Conservation (phyloP, 2,329 filamentous ascomycete genomes). For the Thermochaetoides dissita region DNA sequence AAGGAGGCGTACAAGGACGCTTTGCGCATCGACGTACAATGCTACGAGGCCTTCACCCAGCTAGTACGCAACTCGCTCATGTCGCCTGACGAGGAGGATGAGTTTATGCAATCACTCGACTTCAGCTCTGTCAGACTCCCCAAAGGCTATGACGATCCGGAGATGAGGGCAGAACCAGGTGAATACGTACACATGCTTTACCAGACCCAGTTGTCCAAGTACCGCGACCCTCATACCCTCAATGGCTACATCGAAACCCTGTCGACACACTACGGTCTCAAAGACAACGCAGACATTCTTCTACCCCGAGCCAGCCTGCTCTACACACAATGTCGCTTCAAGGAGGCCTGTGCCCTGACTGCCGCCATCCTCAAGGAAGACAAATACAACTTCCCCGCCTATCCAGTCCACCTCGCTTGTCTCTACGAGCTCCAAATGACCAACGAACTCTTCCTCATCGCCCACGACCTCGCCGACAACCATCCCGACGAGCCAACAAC, state of each 20-base stretch:
- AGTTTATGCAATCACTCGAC: slow-evolving; percentile 74
- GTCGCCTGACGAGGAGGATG: slow-evolving; percentile 77
- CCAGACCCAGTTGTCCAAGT: slow-evolving; percentile 88
- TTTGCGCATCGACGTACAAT: slow-evolving; percentile 91
- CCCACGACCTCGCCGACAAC: slow-evolving; percentile 82
- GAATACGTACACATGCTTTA: slow-evolving; percentile 95
- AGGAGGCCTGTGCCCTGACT: slow-evolving; percentile 72
- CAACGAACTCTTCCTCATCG: slow-evolving; percentile 79
- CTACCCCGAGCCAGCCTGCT: slow-evolving; percentile 80
- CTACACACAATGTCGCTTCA: slow-evolving; percentile 89
- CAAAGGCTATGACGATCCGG: slow-evolving; percentile 41
- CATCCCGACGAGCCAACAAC: slow-evolving; percentile 83
- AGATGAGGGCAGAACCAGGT: slow-evolving; percentile 49
- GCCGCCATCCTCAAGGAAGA: slow-evolving; percentile 69
- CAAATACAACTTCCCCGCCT: slow-evolving; percentile 76
- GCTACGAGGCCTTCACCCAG: slow-evolving; percentile 96
- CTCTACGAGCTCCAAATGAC: slow-evolving; percentile 77
- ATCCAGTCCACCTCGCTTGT: slow-evolving; percentile 83
- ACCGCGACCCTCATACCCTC: slow-evolving; percentile 73
- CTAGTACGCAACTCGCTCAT: slow-evolving; percentile 93
- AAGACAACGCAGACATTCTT: slow-evolving; percentile 75
- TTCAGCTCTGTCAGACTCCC: slow-evolving; percentile 66
- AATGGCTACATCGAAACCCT: slow-evolving; percentile 77
- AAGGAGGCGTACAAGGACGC: slow-evolving; percentile 99
- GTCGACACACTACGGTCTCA: slow-evolving; percentile 82